Evolutionary conservation across 495 filamentous ascomycete species (phyloP), one percentile per base, ranked within the genome.

Genomic region (Terfezia claveryi): DNA sequence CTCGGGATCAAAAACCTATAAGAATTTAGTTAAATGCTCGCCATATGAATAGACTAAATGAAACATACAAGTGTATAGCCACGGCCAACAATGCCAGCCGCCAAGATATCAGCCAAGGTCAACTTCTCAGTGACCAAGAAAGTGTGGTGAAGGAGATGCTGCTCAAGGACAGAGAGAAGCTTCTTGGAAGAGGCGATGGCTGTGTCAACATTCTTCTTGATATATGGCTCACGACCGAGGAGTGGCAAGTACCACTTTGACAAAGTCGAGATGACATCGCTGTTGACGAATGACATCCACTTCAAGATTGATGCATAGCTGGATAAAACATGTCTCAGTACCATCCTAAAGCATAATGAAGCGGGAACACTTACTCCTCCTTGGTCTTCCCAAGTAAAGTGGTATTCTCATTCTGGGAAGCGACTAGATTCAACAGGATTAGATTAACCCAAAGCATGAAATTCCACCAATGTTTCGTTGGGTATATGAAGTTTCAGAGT

Each of bases 341-440:
- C 14, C 54, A 2, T 32, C 14, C 14, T 12, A 17, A 17, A 0
- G 46, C 11, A 52, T 20, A 9, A 20, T 10, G 7, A n/a, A 12
- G 36, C 8, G 51, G 23, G 60, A 73, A 46, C 8, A 20, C 41
- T 68, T 80, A 85, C 77, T 99, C 91, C 74, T 96, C 87, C 82
- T 99, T 99, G 73, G 88, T 96, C 80, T 95, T 95, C 66, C 91
- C 91, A 58, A 99, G 77, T 53, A 99, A 85, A 60, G 87, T 88
- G 60, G 92, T 99, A 80, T 95, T 96, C 80, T 96, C 91, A 71
- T 99, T 96, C 75, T 99, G 91, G 63, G 91, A 94, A 67, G 91
- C 86, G 66, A 99, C 91, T 98, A 67, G 23, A 32, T 32, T 32
- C 27, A 32, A 32, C 7, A 32, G 27, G 27, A 32, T 32, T 32